Conservation (phyloP, 106 monocot genomes). For the Iris macrosiphon region DNA sequence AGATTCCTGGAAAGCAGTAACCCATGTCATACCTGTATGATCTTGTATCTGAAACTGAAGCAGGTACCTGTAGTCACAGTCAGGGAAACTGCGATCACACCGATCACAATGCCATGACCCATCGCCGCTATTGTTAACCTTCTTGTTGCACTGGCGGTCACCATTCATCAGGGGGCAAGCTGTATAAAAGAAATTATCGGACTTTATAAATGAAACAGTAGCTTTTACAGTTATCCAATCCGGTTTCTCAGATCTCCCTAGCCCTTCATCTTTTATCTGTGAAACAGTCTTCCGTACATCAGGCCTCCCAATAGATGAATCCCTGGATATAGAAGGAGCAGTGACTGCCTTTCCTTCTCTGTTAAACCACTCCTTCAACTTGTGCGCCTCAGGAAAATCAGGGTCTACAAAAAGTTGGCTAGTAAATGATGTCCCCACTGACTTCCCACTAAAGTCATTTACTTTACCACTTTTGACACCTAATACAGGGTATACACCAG, state of each 20-base stretch:
- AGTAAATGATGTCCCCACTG: conserved; percentile 43
- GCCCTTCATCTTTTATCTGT: conserved; percentile 86
- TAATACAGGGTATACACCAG: conserved; percentile 66
- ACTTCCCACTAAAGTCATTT: conserved; percentile 78
- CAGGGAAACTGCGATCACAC: conserved; percentile 61
- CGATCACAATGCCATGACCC: conserved; percentile 86
- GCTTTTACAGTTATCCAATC: conserved; percentile 81
- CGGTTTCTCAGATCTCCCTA: conserved; percentile 73
- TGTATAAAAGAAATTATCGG: conserved; percentile 82
- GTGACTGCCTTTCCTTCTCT: conserved; percentile 54
- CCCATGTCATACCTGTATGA: conserved; percentile 72
- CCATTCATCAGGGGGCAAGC: conserved; percentile 64
- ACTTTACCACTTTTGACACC: conserved; percentile 70
- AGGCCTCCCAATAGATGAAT: conserved; percentile 35
- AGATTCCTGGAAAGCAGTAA: conserved; percentile 78
- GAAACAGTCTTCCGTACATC: conserved; percentile 60
- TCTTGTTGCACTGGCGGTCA: conserved; percentile 74
- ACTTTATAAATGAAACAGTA: conserved; percentile 54
- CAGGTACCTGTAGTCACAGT: conserved; percentile 83
- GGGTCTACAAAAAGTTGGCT: conserved; percentile 86
- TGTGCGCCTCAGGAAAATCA: conserved; percentile 56
- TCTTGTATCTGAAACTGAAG: conserved; percentile 79
- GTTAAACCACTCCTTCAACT: conserved; percentile 56
- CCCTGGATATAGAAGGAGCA: conserved; percentile 58
- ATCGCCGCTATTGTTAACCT: conserved; percentile 90